A percentile compares a stretch with the other conserved stretches of the same genome.
These are phyloP conservation scores for Diaporthe amygdali DNA, from an alignment of 2,329 filamentous ascomycete genomes.

Conservation along the genomic window DNA sequence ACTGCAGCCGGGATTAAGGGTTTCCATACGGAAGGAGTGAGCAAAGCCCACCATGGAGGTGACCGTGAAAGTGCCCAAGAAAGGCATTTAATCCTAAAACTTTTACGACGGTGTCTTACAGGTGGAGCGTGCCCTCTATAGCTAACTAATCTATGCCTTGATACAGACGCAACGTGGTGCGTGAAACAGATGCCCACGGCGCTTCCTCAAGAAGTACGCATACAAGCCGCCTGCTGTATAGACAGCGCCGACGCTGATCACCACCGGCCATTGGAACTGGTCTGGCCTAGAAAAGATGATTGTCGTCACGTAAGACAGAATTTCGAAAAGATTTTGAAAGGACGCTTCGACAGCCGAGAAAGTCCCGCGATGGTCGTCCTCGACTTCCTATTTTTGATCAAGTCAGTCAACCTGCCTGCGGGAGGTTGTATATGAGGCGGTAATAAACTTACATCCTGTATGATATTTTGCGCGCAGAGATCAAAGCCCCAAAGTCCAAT, in stretches of 20 bases:
- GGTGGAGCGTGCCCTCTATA: no score
- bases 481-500: conserved; percentile 68
- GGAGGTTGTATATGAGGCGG: not conserved
- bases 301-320: conserved; percentile 69
- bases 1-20: no score
- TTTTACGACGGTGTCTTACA: no score
- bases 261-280: conserved; percentile 68
- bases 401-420: not conserved
- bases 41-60: no score
- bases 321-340: conserved; percentile 73
- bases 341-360: conserved; percentile 74
- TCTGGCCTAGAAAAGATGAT: conserved; percentile 67
- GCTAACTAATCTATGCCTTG: not conserved
- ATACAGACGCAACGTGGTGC: conserved; percentile 32
- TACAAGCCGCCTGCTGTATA: conserved; percentile 55
- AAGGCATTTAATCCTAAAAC: no score
- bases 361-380: conserved; percentile 61
- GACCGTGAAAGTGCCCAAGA: no score
- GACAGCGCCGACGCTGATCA: conserved; percentile 62
- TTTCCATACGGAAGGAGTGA: no score
- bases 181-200: conserved; percentile 67
- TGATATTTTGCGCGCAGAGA: conserved; percentile 62
- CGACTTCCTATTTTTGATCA: conserved; percentile 50
- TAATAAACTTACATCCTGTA: conserved; percentile 62
- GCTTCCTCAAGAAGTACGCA: conserved; percentile 59